These are phyloP conservation scores for Mentha longifolia DNA, from an alignment of 257 asterid species.

Conservation along the genomic window DNA sequence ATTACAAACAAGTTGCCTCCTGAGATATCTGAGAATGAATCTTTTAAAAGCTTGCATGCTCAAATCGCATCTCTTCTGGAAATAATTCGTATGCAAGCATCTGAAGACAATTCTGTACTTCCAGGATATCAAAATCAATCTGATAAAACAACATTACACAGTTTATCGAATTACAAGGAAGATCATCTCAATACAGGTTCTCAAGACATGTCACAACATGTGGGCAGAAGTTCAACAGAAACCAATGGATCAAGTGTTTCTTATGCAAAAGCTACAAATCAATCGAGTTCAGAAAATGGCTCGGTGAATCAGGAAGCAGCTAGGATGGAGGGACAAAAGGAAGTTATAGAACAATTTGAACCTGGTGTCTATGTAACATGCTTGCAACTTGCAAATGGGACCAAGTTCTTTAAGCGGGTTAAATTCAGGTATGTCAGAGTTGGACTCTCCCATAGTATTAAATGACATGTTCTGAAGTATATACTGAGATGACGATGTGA, in stretches of 20 bases:
- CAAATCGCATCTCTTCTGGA: constrained; percentile 62
- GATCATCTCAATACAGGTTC: constrained; percentile 21
- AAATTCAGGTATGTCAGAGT: constrained; percentile 70
- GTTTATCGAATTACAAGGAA: constrained; percentile 22
- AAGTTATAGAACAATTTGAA: constrained; percentile 90
- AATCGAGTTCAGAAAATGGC: constrained; percentile 40
- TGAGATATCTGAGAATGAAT: constrained; percentile 59
- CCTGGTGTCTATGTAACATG: constrained; percentile 90
- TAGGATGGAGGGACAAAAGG: constrained; percentile 50
- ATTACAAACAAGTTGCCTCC: constrained; percentile 67
- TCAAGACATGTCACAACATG: constrained; percentile 31
- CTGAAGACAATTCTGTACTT: constrained; percentile 39
- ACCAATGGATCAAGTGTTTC: constrained; percentile 48
- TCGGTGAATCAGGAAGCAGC: constrained; percentile 43
- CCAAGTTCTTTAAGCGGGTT: constrained; percentile 77
- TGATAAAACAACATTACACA: constrained; percentile 8
- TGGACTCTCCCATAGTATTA: neutral
- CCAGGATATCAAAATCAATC: constrained; percentile 36
- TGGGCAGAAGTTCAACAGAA: constrained; percentile 41
- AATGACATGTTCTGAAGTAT: neutral
- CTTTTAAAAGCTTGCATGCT: constrained; percentile 49
- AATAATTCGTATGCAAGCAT: constrained; percentile 40
- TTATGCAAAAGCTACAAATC: constrained; percentile 37
- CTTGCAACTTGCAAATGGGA: constrained; percentile 59
- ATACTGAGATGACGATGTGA: too few relatives aligned